Conservation (phyloP, 2,329 filamentous ascomycete species). For the Domatiomyces globalis region DNA sequence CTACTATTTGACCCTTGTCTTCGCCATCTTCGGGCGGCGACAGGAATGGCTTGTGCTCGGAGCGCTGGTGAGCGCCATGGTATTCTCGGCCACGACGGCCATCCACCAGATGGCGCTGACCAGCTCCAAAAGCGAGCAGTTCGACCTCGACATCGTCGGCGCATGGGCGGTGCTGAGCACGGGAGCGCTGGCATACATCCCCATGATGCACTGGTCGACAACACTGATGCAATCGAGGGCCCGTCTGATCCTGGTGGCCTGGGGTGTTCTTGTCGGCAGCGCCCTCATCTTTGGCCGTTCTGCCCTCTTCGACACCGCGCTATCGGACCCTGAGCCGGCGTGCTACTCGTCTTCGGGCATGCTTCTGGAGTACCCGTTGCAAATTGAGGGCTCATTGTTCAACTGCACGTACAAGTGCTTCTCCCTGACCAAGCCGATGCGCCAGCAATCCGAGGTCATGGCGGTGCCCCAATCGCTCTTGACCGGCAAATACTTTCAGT, state of each 20-base stretch:
- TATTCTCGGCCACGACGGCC: constrained; percentile 19
- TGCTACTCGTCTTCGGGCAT: constrained; percentile 15
- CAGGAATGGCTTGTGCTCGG: constrained; percentile 21
- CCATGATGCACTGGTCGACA: constrained; percentile 18
- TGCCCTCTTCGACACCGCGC: constrained; percentile 12
- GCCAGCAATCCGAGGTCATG: constrained; percentile 13
- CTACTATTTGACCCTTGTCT: constrained; percentile 20
- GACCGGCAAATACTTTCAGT: constrained; percentile 11
- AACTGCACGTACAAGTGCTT: constrained; percentile 21
- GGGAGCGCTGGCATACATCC: constrained; percentile 17
- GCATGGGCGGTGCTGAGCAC: constrained; percentile 19
- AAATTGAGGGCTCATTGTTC: constrained; percentile 15
- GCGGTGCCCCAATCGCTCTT: constrained; percentile 15
- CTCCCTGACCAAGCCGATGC: constrained; percentile 13
- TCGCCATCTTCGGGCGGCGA: constrained; percentile 19
- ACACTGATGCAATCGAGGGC: constrained; percentile 15
- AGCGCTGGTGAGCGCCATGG: constrained; percentile 20
- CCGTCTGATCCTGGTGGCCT: constrained; percentile 15
- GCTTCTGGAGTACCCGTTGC: constrained; percentile 12
- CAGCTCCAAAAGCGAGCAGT: constrained; percentile 13
- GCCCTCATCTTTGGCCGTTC: constrained; percentile 14
- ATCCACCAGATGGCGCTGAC: constrained; percentile 19
- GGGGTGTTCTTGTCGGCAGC: constrained; percentile 16
- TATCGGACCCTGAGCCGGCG: constrained; percentile 11
- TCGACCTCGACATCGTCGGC: constrained; percentile 18